phyloP scores from a whole-genome alignment of 176 grass and related monocot species.

The Thinopyrum elongatum region DNA sequence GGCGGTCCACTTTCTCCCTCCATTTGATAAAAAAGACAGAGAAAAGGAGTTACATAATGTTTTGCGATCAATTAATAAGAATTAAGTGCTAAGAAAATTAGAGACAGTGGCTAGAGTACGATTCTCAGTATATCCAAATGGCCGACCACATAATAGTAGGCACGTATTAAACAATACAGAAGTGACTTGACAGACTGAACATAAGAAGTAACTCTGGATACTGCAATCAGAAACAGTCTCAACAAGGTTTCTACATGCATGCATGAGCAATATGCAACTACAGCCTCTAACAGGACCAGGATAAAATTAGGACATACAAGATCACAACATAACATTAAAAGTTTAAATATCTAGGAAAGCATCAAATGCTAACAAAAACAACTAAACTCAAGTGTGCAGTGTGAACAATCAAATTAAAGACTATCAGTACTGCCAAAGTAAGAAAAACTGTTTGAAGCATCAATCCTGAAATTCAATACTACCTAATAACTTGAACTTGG shows the following conservation, averaged over 20 bases:
- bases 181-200: not conserved
- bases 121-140: constrained; percentile 18
- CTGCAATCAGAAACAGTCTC: constrained; percentile 8
- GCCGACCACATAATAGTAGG: constrained; percentile 11
- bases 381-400: not conserved
- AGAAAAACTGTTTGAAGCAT: not conserved
- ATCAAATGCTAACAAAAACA: not conserved
- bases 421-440: not conserved
- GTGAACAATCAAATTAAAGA: constrained; percentile 7
- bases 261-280: constrained; percentile 12
- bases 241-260: constrained; percentile 24
- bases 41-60: constrained; percentile 30
- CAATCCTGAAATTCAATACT: constrained; percentile 8
- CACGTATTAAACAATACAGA: not conserved
- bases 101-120: not conserved
- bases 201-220: constrained; percentile 11
- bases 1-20: constrained; percentile 69
- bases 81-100: not conserved
- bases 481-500: constrained; percentile 99
- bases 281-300: not conserved
- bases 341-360: constrained; percentile 6
- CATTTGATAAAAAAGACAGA: constrained; percentile 27
- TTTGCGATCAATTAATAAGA: not conserved
- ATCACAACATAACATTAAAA: not conserved
- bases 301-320: not conserved